Conservation (phyloP, 2,329 filamentous ascomycete genomes). For the Trichophyton mentagrophytes region DNA sequence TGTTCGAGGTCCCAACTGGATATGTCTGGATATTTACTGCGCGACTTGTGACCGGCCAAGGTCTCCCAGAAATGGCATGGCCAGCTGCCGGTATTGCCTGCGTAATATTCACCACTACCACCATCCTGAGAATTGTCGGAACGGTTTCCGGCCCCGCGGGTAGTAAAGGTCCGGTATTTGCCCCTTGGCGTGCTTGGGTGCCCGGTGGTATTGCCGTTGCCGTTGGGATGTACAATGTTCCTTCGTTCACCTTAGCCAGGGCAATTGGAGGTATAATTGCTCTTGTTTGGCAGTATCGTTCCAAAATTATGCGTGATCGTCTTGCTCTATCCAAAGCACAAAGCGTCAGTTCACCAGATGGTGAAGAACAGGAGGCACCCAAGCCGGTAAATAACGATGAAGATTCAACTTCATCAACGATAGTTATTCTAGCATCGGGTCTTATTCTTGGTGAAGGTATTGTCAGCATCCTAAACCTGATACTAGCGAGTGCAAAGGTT, state of each 20-base stretch:
- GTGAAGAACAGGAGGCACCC: neutral
- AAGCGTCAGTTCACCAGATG: neutral
- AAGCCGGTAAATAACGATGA: slow-evolving; percentile 11
- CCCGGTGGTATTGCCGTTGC: slow-evolving; percentile 94
- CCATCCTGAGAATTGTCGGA: slow-evolving; percentile 50
- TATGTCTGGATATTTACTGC: slow-evolving; percentile 98
- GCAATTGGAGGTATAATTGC: slow-evolving; percentile 64
- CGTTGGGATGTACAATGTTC: slow-evolving; percentile 96
- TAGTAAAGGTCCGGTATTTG: slow-evolving; percentile 21
- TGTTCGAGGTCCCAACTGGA: slow-evolving; percentile 88
- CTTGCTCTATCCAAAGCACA: slow-evolving; percentile 5
- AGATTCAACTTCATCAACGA: slow-evolving; percentile 41
- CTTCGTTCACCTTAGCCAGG: slow-evolving; percentile 83
- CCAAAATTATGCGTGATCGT: slow-evolving; percentile 29
- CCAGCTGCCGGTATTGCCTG: slow-evolving; percentile 69
- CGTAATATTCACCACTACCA: slow-evolving; percentile 57
- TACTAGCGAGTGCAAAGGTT: slow-evolving; percentile 63
- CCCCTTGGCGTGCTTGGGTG: slow-evolving; percentile 58
- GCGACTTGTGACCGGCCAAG: slow-evolving; percentile 78
- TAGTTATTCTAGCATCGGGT: slow-evolving; percentile 81
- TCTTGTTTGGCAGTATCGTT: slow-evolving; percentile 60
- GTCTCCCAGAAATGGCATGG: slow-evolving; percentile 68
- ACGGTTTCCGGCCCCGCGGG: slow-evolving; percentile 17
- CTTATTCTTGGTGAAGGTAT: slow-evolving; percentile 88
- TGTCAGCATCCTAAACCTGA: slow-evolving; percentile 77